Percentiles rank a stretch among this genome's conserved stretches.
Evolutionary conservation across 2,329 filamentous ascomycete genomes (phyloP).

Genomic region (Zymoseptoria tritici): DNA sequence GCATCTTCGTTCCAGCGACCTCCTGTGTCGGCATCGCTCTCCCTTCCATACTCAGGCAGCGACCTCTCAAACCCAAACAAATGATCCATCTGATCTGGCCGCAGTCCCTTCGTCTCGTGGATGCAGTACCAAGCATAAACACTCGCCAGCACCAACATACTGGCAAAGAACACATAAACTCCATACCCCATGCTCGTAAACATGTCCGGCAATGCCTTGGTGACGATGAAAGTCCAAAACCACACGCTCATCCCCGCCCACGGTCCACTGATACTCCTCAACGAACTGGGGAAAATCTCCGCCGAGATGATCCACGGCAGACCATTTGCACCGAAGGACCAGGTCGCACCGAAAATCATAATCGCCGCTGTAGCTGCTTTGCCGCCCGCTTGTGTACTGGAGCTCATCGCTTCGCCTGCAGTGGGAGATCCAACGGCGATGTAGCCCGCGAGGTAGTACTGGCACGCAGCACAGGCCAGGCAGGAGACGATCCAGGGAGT

Average conservation of each 20-base stretch:
- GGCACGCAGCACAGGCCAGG: slow-evolving; percentile 30
- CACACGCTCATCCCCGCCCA: slow-evolving; percentile 31
- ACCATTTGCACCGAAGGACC: slow-evolving; percentile 36
- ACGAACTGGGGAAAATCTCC: slow-evolving; percentile 36
- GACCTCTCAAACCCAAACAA: slow-evolving; percentile 27
- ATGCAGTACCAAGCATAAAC: slow-evolving; percentile 36
- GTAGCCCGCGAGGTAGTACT: slow-evolving; percentile 33
- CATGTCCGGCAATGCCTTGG: slow-evolving; percentile 36
- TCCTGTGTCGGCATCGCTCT: not conserved
- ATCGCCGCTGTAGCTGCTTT: slow-evolving; percentile 35
- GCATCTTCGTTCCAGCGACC: not conserved
- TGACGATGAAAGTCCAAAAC: slow-evolving; percentile 34
- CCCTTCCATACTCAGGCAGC: not conserved
- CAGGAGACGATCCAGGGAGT: slow-evolving; percentile 34
- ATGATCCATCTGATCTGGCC: slow-evolving; percentile 33
- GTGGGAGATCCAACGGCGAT: slow-evolving; percentile 30
- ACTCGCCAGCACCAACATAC: slow-evolving; percentile 30
- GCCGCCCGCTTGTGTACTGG: slow-evolving; percentile 31
- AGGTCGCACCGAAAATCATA: slow-evolving; percentile 35
- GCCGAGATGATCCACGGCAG: slow-evolving; percentile 39
- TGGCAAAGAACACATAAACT: slow-evolving; percentile 37
- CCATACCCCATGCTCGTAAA: slow-evolving; percentile 35
- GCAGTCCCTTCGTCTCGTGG: slow-evolving; percentile 33
- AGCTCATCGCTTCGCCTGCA: slow-evolving; percentile 23
- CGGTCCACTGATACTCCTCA: slow-evolving; percentile 34